Evolutionary conservation across 352 stramenopile species (phyloP), one percentile per base, ranked within the genome.

Genomic region (Phytophthora podocarpi): DNA sequence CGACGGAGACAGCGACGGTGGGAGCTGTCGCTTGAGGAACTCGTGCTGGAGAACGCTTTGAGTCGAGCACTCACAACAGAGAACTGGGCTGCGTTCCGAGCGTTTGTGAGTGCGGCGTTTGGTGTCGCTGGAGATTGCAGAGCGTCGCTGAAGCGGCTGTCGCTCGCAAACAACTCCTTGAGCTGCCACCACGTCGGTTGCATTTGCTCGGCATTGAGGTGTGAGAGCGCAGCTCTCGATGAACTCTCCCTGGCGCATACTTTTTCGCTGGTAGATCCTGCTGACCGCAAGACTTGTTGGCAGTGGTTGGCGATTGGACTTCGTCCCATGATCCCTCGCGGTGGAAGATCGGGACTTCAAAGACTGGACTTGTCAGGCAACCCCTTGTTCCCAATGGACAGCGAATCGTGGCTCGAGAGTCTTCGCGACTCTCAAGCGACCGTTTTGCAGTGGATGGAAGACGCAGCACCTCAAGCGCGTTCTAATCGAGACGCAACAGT

Each of bases 91-190:
- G 66, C 70, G 4, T 79, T 79, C 27, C 62, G 66, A 21, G 41
- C 31, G 20, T 71, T 79, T 30, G 40, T 79, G 10, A 5, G 46
- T 32, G 62, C 58, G 13, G 66, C 63, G 4, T 54, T 74, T 32
- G 66, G 53, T 36, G 27, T 65, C 15, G 20, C 13, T 31, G 21
- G 7, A 27, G 16, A 11, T 13, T 36, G 15, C 15, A 53, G 21
- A 42, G 45, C 23, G 11, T 54, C 48, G 16, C 34, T 72, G 45
- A 74, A 52, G 46, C 51, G 62, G 21, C 36, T 79, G 30, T 79
- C 70, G 26, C 31, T 79, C 13, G 70, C 66, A 9, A 61, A 64
- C 23, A 79, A 74, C 35, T 66, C 66, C n/a, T 35, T 79, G 23
- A 71, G 30, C 24, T 64, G 31, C 23, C 62, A 49, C 16, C 62